Conservation (phyloP, 73 alveolate genomes). For the Paramecium pentaurelia region DNA sequence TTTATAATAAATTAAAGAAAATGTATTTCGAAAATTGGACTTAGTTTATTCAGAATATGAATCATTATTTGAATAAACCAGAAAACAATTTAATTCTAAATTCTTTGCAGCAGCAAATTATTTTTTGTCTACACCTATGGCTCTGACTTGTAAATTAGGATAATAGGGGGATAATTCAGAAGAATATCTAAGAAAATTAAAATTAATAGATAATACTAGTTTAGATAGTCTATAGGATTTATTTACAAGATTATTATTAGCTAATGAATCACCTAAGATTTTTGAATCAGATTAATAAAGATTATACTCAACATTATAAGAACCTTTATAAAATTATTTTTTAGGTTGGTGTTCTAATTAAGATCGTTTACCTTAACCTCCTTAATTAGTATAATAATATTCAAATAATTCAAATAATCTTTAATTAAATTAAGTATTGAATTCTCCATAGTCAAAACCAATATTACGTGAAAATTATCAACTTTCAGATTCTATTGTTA, state of each 20-base stretch:
- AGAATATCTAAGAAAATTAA: not conserved
- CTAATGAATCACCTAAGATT: not conserved
- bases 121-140: constrained; percentile 1
- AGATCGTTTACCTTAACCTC: not conserved
- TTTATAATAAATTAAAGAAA: not conserved
- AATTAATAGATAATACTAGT: not conserved
- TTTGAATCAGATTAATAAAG: not conserved
- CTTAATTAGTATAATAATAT: not conserved
- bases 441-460: not conserved
- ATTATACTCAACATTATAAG: not conserved
- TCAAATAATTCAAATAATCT: not conserved
- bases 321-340: not conserved
- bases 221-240: not conserved
- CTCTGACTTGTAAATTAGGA: not conserved
- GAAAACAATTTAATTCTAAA: not conserved
- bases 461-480: not conserved
- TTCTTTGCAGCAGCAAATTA: constrained; percentile 33
- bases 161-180: not conserved
- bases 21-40: not conserved
- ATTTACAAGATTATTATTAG: not conserved
- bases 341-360: not conserved
- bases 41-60: not conserved
- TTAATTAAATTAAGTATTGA: not conserved
- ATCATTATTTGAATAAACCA: not conserved
- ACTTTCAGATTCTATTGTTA: not conserved